These are phyloP conservation scores for Cercospora sp. DNA, from an alignment of 2,329 filamentous ascomycete species.

Conservation along the genomic window DNA sequence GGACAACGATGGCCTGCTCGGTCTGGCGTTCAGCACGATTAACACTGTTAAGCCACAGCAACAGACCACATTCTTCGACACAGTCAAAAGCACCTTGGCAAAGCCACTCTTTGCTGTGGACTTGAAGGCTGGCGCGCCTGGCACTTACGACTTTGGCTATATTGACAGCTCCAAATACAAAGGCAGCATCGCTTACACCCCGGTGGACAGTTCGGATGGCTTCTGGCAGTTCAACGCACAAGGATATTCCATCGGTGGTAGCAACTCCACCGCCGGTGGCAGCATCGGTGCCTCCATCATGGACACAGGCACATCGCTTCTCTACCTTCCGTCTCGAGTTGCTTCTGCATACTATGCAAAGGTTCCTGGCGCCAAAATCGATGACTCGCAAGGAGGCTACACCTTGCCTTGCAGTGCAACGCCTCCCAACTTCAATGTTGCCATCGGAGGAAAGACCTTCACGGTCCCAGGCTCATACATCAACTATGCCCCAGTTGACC, in stretches of 20 bases:
- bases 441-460: conserved; percentile 53
- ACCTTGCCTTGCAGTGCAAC: conserved; percentile 54
- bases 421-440: conserved; percentile 57
- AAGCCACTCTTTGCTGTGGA: conserved; percentile 59
- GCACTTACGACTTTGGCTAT: conserved; percentile 60
- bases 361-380: conserved; percentile 55
- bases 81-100: conserved; percentile 54
- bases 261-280: conserved; percentile 41
- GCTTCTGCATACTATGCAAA: conserved; percentile 61
- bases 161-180: conserved; percentile 59
- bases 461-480: conserved; percentile 57
- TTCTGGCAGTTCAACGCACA: conserved; percentile 64
- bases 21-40: conserved; percentile 60
- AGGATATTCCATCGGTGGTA: conserved; percentile 57
- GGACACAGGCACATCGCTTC: conserved; percentile 70
- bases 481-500: conserved; percentile 53
- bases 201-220: conserved; percentile 58
- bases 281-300: conserved; percentile 60
- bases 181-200: conserved; percentile 58
- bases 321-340: conserved; percentile 58
- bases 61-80: conserved; percentile 63
- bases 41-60: conserved; percentile 56
- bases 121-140: conserved; percentile 55
- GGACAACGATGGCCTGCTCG: conserved; percentile 61
- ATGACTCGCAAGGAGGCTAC: conserved; percentile 55